Conservation (phyloP, 2,329 filamentous ascomycete genomes). For the Xenoacremonium recifei region DNA sequence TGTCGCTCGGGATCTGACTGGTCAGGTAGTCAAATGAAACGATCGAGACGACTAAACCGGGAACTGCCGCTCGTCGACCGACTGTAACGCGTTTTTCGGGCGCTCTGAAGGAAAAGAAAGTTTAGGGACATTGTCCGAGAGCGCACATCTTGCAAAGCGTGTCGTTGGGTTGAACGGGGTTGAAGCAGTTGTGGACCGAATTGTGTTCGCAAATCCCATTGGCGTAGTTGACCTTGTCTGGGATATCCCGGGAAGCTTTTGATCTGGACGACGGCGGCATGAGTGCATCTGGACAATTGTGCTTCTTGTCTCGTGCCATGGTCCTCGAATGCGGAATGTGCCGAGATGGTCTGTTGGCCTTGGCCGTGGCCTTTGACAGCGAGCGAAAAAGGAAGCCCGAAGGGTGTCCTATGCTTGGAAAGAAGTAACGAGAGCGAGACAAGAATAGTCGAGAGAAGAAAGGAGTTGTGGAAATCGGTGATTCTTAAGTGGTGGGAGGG, state of each 20-base stretch:
- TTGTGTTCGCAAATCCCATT: conserved; percentile 23
- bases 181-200: conserved; percentile 21
- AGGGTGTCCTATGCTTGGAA: too few species aligned
- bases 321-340: background rate
- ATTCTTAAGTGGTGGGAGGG: conserved; percentile 2
- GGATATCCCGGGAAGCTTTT: conserved; percentile 1
- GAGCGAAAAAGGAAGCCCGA: background rate
- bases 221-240: conserved; percentile 18
- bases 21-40: too few species aligned
- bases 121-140: conserved; percentile 20
- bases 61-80: background rate
- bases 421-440: background rate
- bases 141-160: conserved; percentile 25
- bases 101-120: background rate
- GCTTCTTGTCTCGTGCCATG: conserved; percentile 1
- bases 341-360: background rate
- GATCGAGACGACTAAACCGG: background rate
- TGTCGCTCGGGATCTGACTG: too few species aligned
- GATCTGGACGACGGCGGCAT: conserved; percentile 4
- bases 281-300: conserved; percentile 1
- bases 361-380: background rate
- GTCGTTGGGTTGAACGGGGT: conserved; percentile 15
- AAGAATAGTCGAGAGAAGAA: background rate
- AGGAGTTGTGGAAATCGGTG: background rate
- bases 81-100: too few species aligned